Evolutionary conservation across 2,329 filamentous ascomycete genomes (phyloP).

Genomic region (Rosellinia necatrix): DNA sequence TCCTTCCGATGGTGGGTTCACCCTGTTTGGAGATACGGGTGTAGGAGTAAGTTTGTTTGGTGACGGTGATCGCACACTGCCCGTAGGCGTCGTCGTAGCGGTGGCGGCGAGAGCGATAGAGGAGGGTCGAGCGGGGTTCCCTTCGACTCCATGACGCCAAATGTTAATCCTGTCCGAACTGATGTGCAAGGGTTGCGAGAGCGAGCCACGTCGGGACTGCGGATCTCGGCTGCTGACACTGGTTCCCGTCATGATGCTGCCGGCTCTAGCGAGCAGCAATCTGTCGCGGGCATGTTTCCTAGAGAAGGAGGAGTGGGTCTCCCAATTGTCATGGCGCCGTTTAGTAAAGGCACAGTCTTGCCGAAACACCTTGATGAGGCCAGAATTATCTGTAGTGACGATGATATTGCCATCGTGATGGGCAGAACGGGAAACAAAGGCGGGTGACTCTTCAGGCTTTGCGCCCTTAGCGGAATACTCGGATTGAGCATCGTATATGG

Average conservation of each 20-base stretch:
- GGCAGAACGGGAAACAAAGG: conserved; percentile 74
- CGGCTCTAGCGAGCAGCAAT: conserved; percentile 60
- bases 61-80: conserved; percentile 61
- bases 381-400: conserved; percentile 85
- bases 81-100: conserved; percentile 42
- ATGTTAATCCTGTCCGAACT: conserved; percentile 78
- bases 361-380: conserved; percentile 90
- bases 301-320: conserved; percentile 77
- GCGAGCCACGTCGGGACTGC: conserved; percentile 59
- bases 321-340: conserved; percentile 76
- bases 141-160: conserved; percentile 74
- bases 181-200: conserved; percentile 48
- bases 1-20: conserved; percentile 52
- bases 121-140: conserved; percentile 42
- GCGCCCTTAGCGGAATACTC: conserved; percentile 39
- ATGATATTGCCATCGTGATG: conserved; percentile 89
- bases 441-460: conserved; percentile 70
- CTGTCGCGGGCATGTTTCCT: conserved; percentile 66
- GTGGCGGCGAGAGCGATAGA: conserved; percentile 39
- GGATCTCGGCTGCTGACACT: conserved; percentile 50
- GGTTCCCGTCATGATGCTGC: conserved; percentile 59
- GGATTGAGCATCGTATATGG: conserved; percentile 42
- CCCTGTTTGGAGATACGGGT: conserved; percentile 24
- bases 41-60: conserved; percentile 52
- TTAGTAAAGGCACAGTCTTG: conserved; percentile 90